Conservation (phyloP, 768 basidiomycete genomes). For the Obba rivulosa region DNA sequence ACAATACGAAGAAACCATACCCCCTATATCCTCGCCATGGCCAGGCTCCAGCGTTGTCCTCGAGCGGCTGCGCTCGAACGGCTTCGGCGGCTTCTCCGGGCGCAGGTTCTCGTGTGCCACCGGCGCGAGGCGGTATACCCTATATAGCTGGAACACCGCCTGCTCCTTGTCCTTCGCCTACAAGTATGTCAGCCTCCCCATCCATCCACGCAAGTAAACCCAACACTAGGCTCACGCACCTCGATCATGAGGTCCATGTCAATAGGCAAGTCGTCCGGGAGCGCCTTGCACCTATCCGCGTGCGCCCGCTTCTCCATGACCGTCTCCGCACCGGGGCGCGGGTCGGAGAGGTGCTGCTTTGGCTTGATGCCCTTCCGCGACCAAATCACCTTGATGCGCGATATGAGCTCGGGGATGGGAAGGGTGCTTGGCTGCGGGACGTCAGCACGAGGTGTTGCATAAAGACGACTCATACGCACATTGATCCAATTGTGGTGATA, state of each 20-base stretch:
- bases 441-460: slow-evolving; percentile 17
- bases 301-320: slow-evolving; percentile 87
- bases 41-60: not conserved
- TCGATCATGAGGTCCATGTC: slow-evolving; percentile 82
- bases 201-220: not conserved
- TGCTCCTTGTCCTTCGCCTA: slow-evolving; percentile 89
- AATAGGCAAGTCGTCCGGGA: slow-evolving; percentile 57
- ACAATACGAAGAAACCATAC: no score
- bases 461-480: slow-evolving; percentile 10
- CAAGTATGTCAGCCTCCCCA: not conserved
- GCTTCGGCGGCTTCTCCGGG: slow-evolving; percentile 25
- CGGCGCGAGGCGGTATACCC: slow-evolving; percentile 67
- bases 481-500: slow-evolving; percentile 79
- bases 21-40: slow-evolving; percentile 1
- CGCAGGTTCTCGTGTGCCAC: slow-evolving; percentile 46
- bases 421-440: slow-evolving; percentile 29
- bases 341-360: slow-evolving; percentile 91
- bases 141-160: slow-evolving; percentile 80
- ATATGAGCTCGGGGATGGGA: slow-evolving; percentile 56
- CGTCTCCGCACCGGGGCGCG: slow-evolving; percentile 77
- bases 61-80: slow-evolving; percentile 12
- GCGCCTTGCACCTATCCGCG: slow-evolving; percentile 68
- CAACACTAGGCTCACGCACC: slow-evolving; percentile 13
- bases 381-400: slow-evolving; percentile 74
- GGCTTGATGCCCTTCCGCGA: slow-evolving; percentile 70